phyloP scores from a whole-genome alignment of 2,329 filamentous ascomycete genomes.

The Sporothrix globosa region DNA sequence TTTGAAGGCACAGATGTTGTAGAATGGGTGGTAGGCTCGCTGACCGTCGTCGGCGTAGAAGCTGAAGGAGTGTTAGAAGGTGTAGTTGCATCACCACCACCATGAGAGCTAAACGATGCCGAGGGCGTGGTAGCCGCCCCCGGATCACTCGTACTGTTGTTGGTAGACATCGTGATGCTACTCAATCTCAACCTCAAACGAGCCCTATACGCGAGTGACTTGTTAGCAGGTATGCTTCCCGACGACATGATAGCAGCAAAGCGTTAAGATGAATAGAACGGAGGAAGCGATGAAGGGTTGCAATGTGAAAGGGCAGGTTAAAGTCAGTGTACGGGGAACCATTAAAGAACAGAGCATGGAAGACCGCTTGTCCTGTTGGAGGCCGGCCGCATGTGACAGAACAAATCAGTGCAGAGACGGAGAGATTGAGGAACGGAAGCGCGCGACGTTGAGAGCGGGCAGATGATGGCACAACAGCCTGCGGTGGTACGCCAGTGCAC shows the following conservation, averaged over 20 bases:
- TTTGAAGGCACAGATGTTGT: slow-evolving; percentile 1
- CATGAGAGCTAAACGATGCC: slow-evolving; percentile 32
- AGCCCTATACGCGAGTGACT: slow-evolving; percentile 38
- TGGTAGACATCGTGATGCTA: slow-evolving; percentile 42
- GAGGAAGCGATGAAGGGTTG: not conserved
- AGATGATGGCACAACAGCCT: slow-evolving; percentile 7
- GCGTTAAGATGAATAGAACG: not conserved
- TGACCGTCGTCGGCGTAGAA: slow-evolving; percentile 24
- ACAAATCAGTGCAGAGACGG: not conserved
- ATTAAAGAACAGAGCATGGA: not conserved
- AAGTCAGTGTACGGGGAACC: not conserved
- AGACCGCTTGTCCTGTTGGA: not conserved
- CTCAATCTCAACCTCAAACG: slow-evolving; percentile 38
- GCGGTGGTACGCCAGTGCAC: slow-evolving; percentile 19
- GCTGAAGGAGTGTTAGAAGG: slow-evolving; percentile 34
- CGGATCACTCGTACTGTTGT: slow-evolving; percentile 38
- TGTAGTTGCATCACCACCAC: slow-evolving; percentile 31
- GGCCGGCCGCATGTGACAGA: slow-evolving; percentile 8
- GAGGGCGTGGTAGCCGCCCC: slow-evolving; percentile 25
- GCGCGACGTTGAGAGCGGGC: slow-evolving; percentile 6
- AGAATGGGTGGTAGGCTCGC: slow-evolving; percentile 9
- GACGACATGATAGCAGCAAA: slow-evolving; percentile 15
- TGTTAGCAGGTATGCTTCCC: slow-evolving; percentile 39
- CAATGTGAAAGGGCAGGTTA: not conserved
- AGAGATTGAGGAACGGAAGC: not conserved